These are phyloP conservation scores for Backusella mclennaniae DNA, from an alignment of 192 early-diverging fungal species.

Conservation along the genomic window DNA sequence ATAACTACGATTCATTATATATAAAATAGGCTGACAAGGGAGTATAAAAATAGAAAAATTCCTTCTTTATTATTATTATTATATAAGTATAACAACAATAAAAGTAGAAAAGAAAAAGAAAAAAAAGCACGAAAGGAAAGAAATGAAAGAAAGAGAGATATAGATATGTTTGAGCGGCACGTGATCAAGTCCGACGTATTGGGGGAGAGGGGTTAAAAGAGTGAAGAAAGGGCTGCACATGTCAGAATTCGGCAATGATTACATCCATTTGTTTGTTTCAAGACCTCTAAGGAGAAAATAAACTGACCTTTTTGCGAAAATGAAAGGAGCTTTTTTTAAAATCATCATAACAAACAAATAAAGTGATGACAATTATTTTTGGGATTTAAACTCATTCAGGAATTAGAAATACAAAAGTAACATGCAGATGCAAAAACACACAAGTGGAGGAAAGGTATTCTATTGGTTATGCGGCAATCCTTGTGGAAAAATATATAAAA, in stretches of 20 bases:
- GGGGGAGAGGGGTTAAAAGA: neutral
- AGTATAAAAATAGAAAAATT: neutral
- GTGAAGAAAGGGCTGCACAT: neutral
- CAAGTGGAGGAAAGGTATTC: neutral
- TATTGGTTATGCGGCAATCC: neutral
- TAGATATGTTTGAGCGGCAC: neutral
- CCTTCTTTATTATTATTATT: too few species aligned
- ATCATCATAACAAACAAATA: neutral
- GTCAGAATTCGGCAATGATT: conserved; percentile 8
- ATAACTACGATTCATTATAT: conserved; percentile 1
- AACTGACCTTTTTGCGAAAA: neutral
- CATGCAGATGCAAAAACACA: neutral
- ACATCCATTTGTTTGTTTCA: conserved; percentile 1
- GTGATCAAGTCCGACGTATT: neutral
- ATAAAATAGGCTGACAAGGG: neutral
- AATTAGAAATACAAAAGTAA: neutral
- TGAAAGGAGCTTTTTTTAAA: conserved; percentile 2
- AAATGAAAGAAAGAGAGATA: neutral
- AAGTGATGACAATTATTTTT: neutral
- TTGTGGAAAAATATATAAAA: conserved; percentile 5
- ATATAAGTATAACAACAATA: neutral
- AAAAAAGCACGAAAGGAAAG: conserved; percentile 1
- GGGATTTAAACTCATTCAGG: neutral
- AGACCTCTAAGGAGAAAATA: neutral
- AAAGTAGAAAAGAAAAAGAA: neutral